A percentile compares a stretch with the other conserved stretches of the same genome.
Conservation (phyloP, 768 basidiomycete species). For the Baorangia bicolor region DNA sequence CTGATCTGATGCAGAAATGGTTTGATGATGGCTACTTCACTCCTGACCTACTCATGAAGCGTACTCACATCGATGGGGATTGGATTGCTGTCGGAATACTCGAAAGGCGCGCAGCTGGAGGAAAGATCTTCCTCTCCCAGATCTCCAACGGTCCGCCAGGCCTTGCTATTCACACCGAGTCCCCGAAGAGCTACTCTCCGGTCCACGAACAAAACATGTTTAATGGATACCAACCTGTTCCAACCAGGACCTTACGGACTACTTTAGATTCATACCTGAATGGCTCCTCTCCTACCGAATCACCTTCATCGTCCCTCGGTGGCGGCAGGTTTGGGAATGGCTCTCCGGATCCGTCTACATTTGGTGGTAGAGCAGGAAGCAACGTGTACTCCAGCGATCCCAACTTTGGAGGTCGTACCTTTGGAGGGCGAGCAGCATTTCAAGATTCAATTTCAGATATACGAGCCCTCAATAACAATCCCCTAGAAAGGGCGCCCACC, state of each 20-base stretch:
- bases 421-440: slow-evolving; percentile 37
- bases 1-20: slow-evolving; percentile 93
- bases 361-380: slow-evolving; percentile 46
- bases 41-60: slow-evolving; percentile 79
- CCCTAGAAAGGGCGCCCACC: slow-evolving; percentile 32
- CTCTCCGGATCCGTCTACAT: slow-evolving; percentile 66
- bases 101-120: slow-evolving; percentile 47
- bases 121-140: slow-evolving; percentile 64
- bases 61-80: slow-evolving; percentile 64
- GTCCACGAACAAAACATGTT: slow-evolving; percentile 38
- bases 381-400: slow-evolving; percentile 40
- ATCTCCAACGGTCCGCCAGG: slow-evolving; percentile 52
- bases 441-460: slow-evolving; percentile 43
- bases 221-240: slow-evolving; percentile 65
- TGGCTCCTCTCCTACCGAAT: slow-evolving; percentile 59
- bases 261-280: slow-evolving; percentile 63
- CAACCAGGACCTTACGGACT: slow-evolving; percentile 57
- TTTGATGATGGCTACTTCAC: slow-evolving; percentile 87
- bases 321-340: slow-evolving; percentile 60
- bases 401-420: slow-evolving; percentile 33
- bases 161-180: slow-evolving; percentile 47
- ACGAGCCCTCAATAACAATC: slow-evolving; percentile 35
- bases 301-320: slow-evolving; percentile 72
- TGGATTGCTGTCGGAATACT: slow-evolving; percentile 69
- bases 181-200: slow-evolving; percentile 44